Conservation (phyloP, 2,329 filamentous ascomycete genomes). For the Xylariaceae sp. region DNA sequence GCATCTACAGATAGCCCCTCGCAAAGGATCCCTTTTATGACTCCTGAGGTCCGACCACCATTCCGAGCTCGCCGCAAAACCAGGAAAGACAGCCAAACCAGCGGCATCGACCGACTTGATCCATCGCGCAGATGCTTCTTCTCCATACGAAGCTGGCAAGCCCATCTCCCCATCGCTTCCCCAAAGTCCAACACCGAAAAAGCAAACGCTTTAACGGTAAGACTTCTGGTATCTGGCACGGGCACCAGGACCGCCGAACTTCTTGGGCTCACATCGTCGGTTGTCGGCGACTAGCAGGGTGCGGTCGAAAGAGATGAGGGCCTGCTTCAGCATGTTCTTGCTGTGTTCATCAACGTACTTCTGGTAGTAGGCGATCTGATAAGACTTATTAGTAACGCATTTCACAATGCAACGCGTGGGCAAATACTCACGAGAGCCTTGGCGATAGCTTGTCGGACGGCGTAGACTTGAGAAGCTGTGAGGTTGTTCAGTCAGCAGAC, state of each 20-base stretch:
- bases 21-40: constrained; percentile 30
- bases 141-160: constrained; percentile 28
- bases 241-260: constrained; percentile 90
- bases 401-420: too few species aligned
- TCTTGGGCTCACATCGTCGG: constrained; percentile 99
- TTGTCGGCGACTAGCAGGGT: constrained; percentile 98
- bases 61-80: constrained; percentile 19
- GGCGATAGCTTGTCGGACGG: constrained; percentile 97
- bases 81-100: constrained; percentile 16
- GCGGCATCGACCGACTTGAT: constrained; percentile 12
- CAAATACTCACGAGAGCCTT: constrained; percentile 33
- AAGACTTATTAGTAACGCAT: constrained; percentile 38
- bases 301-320: constrained; percentile 91
- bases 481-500: not conserved
- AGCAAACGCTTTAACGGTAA: constrained; percentile 71
- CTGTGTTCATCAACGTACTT: constrained; percentile 99
- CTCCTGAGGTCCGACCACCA: constrained; percentile 30
- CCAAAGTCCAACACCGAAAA: constrained; percentile 15
- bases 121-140: constrained; percentile 17
- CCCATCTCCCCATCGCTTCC: constrained; percentile 14
- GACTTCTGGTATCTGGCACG: constrained; percentile 98
- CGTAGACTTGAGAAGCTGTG: constrained; percentile 87
- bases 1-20: constrained; percentile 25
- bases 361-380: constrained; percentile 89
- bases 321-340: constrained; percentile 99